A percentile compares a stretch with the other conserved stretches of the same genome.
These are phyloP conservation scores for Coniochaeta prunicola DNA, from an alignment of 2,329 filamentous ascomycete species.

Conservation along the genomic window DNA sequence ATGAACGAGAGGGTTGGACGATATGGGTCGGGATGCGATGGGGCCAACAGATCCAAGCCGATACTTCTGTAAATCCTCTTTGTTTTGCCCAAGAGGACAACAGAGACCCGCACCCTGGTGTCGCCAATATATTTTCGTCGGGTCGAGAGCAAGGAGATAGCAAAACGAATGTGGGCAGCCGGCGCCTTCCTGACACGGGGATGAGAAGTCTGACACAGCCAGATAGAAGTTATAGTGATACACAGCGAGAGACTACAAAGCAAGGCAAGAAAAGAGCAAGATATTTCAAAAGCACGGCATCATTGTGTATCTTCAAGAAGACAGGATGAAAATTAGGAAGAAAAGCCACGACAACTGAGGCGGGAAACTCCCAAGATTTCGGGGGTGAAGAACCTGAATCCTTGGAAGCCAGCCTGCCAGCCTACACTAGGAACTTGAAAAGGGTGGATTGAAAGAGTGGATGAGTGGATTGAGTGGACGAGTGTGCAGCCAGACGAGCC, in stretches of 20 bases:
- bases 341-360: not conserved
- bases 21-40: conserved; percentile 7
- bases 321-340: not conserved
- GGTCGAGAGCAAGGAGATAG: not conserved
- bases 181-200: not conserved
- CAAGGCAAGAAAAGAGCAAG: not conserved
- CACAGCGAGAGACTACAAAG: not conserved
- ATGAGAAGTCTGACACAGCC: not conserved
- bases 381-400: not conserved
- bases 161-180: conserved; percentile 2
- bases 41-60: not conserved
- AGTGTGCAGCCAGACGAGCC: not conserved
- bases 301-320: too few relatives aligned
- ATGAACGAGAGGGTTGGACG: conserved; percentile 6
- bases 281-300: not conserved
- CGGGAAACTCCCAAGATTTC: not conserved
- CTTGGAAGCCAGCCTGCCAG: not conserved
- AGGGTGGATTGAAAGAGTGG: not conserved
- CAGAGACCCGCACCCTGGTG: conserved; percentile 18
- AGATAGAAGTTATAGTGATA: not conserved
- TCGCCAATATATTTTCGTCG: conserved; percentile 17
- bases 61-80: not conserved
- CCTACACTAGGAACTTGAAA: not conserved
- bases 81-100: conserved; percentile 9
- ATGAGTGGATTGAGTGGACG: not conserved